A percentile compares a stretch with the other conserved stretches of the same genome.
Evolutionary conservation across 495 filamentous ascomycete genomes (phyloP).

Genomic region (Penicillium paxilli): DNA sequence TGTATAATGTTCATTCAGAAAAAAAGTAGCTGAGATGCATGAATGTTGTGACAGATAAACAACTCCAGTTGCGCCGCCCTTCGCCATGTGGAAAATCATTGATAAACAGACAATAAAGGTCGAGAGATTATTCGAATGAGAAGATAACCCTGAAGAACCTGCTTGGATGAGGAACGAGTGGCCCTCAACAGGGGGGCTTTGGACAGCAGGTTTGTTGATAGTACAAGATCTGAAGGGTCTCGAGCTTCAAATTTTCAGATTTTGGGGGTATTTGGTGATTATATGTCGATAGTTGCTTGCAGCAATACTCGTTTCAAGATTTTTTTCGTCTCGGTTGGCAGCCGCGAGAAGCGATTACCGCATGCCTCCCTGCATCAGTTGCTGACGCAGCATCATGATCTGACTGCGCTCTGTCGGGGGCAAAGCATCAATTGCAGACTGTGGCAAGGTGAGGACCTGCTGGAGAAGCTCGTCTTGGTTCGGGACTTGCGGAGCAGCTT

Average conservation of each 20-base stretch:
- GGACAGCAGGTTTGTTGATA: too few relatives aligned
- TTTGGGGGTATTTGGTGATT: neutral
- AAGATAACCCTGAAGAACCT: neutral
- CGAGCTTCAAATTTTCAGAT: neutral
- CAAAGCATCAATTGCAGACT: conserved; percentile 72
- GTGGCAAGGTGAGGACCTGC: conserved; percentile 73
- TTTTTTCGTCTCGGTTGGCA: too few relatives aligned
- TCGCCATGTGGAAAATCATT: conserved; percentile 8
- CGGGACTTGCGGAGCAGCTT: conserved; percentile 44
- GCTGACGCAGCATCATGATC: conserved; percentile 67
- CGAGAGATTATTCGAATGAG: neutral
- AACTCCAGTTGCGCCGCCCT: conserved; percentile 13
- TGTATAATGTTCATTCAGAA: neutral
- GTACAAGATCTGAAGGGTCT: too few relatives aligned
- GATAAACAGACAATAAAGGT: neutral
- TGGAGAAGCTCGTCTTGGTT: conserved; percentile 68
- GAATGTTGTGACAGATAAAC: neutral
- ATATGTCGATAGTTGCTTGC: neutral
- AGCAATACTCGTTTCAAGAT: neutral
- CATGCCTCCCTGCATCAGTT: conserved; percentile 50
- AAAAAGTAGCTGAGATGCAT: conserved; percentile 10
- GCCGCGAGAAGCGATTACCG: too few relatives aligned
- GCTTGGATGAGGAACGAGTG: too few relatives aligned
- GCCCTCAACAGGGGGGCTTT: too few relatives aligned
- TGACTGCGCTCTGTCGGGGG: conserved; percentile 72